Evolutionary conservation across 257 asterid genomes (phyloP), one percentile per base, ranked within the genome.

Genomic region (Plectranthus barbatus): DNA sequence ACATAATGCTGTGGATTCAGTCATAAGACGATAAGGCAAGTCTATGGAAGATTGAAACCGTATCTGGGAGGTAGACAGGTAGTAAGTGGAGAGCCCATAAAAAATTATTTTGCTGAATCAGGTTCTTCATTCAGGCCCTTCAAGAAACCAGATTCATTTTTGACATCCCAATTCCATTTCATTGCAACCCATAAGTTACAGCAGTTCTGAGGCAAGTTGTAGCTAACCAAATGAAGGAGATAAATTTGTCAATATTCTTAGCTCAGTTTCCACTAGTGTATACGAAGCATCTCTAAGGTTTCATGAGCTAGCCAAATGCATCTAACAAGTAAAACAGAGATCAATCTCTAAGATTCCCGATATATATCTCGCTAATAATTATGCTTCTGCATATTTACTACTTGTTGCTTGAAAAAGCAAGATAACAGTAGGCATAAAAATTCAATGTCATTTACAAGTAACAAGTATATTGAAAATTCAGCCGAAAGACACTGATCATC

Each of bases 331-430:
- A n/a, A 37, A 37, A 37, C 2, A 18, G 39, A 46, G 56, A 20
- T 21, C n/a, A 42, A 47, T 41, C 52, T 47, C 61, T 48, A 58
- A 57, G 62, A 71, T 64, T 71, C 51, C 44, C n/a, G n/a, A n/a
- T n/a, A n/a, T n/a, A n/a, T n/a, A n/a, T n/a, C n/a, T n/a, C n/a
- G n/a, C n/a, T n/a, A n/a, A n/a, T n/a, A n/a, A n/a, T n/a, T n/a
- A n/a, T n/a, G n/a, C n/a, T n/a, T n/a, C n/a, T n/a, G n/a, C n/a
- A n/a, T n/a, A n/a, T n/a, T n/a, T n/a, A n/a, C n/a, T n/a, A n/a
- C n/a, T n/a, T n/a, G n/a, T n/a, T n/a, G n/a, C n/a, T n/a, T n/a
- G n/a, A n/a, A n/a, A n/a, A n/a, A n/a, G n/a, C n/a, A n/a, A n/a
- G n/a, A n/a, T n/a, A n/a, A n/a, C n/a, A n/a, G n/a, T n/a, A n/a